Base-by-base conservation (phyloP, 2,329 filamentous ascomycete genomes). In the Chalaropsis thielavioides region DNA sequence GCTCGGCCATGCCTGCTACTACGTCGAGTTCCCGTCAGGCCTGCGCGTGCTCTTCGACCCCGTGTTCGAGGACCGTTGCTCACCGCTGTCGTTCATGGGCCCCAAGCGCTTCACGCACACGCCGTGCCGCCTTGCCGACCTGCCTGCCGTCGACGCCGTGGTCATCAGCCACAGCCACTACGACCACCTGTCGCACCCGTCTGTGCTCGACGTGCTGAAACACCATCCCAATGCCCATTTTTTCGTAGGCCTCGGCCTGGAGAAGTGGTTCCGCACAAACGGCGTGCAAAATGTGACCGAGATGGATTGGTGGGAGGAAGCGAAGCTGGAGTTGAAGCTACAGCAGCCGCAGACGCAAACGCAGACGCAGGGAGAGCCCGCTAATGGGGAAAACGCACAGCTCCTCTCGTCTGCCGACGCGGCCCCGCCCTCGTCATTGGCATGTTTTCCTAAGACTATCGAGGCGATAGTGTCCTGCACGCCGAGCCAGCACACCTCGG, bases 1-100 rank as follows among this genome's bases (percentile, higher is more conserved):
- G 92, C 84, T 97, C 1, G 92, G 92, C 43, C 92, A 97, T 74
- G 92, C 92, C 2, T 96, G 91, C 77, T 96, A 91, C 77, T 92
- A 90, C 71, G 84, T 95, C 70, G 92, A 96, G 74, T 96, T 92
- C 71, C 90, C 91, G 1, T 81, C 83, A 15, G 92, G 92, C 0
- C 79, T 97, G 63, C 85, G 92, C 64, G 90, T 95, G 2, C 82
- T 97, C 2, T 96, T 96, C 73, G 92, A 96, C 72, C 92, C 92
- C 1, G 92, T 96, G 41, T 95, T 96, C 69, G 90, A 92, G 73
- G 84, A 90, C 68, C 85, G 90, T 70, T 96, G 92, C 76, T 86
- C 87, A 38, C 92, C 92, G 0, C 79, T 92, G 69, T 80, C 79
- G 44, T 85, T 84, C 69, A 71, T 88, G 65, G 84, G 84, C 0